A percentile compares a stretch with the other conserved stretches of the same genome.
phyloP scores from a whole-genome alignment of 306 rosid genomes.

The Alnus glutinosa region DNA sequence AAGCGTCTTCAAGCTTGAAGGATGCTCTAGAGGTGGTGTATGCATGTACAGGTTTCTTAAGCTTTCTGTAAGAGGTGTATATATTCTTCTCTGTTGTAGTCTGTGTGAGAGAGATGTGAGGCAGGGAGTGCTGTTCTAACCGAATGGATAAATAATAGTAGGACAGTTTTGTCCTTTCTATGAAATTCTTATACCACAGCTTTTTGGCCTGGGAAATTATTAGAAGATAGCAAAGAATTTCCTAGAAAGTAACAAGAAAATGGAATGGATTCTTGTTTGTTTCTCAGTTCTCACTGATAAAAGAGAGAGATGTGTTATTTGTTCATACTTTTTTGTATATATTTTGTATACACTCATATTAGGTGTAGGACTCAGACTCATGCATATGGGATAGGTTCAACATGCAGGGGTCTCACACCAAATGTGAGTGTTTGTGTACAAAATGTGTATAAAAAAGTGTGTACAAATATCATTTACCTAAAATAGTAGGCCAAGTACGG shows the following conservation, averaged over 20 bases:
- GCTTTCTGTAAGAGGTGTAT: constrained; percentile 21
- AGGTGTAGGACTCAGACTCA: no score
- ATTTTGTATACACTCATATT: no score
- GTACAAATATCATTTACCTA: no score
- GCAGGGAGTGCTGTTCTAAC: constrained; percentile 1
- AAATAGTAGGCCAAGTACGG: no score
- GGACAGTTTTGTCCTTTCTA: not conserved
- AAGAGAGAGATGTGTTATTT: no score
- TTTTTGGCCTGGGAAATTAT: not conserved
- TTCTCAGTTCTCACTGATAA: not conserved
- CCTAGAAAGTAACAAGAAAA: not conserved
- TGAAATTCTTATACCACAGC: not conserved
- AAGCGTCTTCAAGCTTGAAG: constrained; percentile 27
- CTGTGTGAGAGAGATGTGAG: constrained; percentile 13
- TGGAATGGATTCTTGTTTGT: not conserved
- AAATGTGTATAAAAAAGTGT: no score
- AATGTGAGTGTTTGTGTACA: no score
- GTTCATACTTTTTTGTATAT: no score
- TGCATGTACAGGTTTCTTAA: constrained; percentile 26
- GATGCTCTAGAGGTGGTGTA: constrained; percentile 15
- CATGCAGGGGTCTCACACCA: no score
- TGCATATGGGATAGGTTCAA: no score
- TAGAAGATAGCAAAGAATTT: not conserved
- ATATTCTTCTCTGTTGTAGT: constrained; percentile 11
- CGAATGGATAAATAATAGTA: constrained; percentile 1